Evolutionary conservation across 2,329 filamentous ascomycete species (phyloP), one percentile per base, ranked within the genome.

Genomic region (Diaporthe sp.): DNA sequence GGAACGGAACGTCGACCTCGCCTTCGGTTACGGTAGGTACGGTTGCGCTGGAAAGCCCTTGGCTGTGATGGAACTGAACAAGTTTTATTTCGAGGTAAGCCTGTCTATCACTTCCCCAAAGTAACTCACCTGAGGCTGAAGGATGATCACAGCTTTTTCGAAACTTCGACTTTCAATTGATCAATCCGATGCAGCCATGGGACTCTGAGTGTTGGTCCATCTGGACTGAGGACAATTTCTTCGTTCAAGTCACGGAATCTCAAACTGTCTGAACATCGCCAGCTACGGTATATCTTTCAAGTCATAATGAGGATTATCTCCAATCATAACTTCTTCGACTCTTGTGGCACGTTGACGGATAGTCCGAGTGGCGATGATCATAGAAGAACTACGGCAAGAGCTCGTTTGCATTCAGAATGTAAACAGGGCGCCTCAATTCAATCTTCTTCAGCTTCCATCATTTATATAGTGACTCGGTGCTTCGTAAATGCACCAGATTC

Each of bases 41-140:
- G 77, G 80, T 71, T 87, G 86, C 75, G 77, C 86, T 13, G 86
- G 86, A 2, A 84, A 83, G 76, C 79, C 82, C n/a, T 82, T 87
- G 37, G 85, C 85, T 2, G 76, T 83, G 68, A 82, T 87, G 73
- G 85, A 86, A 78, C 74, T 87, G 58, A 83, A 84, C 76, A 87
- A 86, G 76, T 76, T 82, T 3, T 78, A 85, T 59, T 81, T 84
- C 44, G 83, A 85, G 81, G 84, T 85, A 77, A 35, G 51, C 27
- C 32, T 30, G 3, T 32, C 42, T 27, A 2, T 12, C 25, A 19
- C 4, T 35, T 19, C 25, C 4, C 39, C 2, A 2, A 1, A 30
- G 15, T 27, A 12, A 10, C 25, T 30, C n/a, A 6, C 9, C n/a
- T 3, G 37, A 7, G 30, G 8, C 37, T 42, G 17, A 42, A 27